A percentile compares a stretch with the other conserved stretches of the same genome.
Conservation (phyloP, 2,329 filamentous ascomycete species). For the Neofusicoccum sp. region DNA sequence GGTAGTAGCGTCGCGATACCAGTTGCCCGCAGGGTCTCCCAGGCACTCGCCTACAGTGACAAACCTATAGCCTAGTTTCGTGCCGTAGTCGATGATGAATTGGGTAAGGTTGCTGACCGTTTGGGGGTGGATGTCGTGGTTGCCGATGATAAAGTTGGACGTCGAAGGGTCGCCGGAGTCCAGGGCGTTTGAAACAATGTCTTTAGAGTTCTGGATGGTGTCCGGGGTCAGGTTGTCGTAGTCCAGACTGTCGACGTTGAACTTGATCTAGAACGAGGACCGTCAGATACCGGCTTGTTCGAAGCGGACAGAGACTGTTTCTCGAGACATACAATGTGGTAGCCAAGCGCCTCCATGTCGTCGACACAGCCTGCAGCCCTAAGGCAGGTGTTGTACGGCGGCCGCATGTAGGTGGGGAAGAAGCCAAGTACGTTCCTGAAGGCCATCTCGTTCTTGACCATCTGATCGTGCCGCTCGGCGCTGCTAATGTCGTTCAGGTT, state of each 20-base stretch:
- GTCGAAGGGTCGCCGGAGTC: not conserved
- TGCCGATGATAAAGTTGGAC: not conserved
- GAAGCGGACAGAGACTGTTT: not conserved
- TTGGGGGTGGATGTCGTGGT: slow-evolving; percentile 54
- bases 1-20: slow-evolving; percentile 44
- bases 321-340: slow-evolving; percentile 41
- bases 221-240: slow-evolving; percentile 23
- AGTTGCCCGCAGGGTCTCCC: slow-evolving; percentile 50
- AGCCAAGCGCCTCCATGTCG: slow-evolving; percentile 45
- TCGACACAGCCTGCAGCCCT: slow-evolving; percentile 30
- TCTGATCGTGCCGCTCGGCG: slow-evolving; percentile 42
- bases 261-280: slow-evolving; percentile 26
- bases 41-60: slow-evolving; percentile 60
- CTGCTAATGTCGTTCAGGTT: slow-evolving; percentile 39
- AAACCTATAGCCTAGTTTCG: slow-evolving; percentile 28
- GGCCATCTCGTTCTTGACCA: slow-evolving; percentile 53
- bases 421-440: slow-evolving; percentile 46
- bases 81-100: slow-evolving; percentile 43
- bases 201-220: slow-evolving; percentile 12
- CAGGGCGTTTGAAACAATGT: not conserved
- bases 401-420: slow-evolving; percentile 53
- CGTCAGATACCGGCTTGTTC: not conserved
- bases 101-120: slow-evolving; percentile 51
- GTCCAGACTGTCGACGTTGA: slow-evolving; percentile 29
- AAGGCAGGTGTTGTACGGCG: slow-evolving; percentile 44